Percentiles rank a stretch among this genome's conserved stretches.
Evolutionary conservation across 164 flowering plant species (phyloP).

Genomic region (Aristolochia fimbriata): DNA sequence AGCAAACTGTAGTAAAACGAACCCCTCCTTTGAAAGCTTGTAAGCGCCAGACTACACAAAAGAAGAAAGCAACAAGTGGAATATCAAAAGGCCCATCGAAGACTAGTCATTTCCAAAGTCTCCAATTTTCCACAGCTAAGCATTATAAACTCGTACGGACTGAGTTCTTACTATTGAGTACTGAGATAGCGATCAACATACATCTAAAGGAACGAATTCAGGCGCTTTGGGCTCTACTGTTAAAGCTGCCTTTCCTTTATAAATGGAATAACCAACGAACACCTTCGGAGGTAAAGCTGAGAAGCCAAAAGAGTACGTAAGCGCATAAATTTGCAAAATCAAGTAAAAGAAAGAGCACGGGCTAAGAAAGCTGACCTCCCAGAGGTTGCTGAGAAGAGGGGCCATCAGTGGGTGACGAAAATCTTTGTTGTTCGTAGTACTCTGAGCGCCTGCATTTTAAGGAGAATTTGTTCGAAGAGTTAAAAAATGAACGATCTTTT

Average conservation of each 20-base stretch:
- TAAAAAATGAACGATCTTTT: not conserved
- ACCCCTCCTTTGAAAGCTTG: slow-evolving; percentile 72
- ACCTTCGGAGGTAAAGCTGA: slow-evolving; percentile 34
- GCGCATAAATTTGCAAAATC: not conserved
- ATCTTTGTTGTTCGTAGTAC: not conserved
- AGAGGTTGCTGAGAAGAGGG: not conserved
- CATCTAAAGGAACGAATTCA: slow-evolving; percentile 69
- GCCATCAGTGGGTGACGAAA: not conserved
- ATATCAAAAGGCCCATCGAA: not conserved
- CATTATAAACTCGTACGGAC: not conserved
- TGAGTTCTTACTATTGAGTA: slow-evolving; percentile 10
- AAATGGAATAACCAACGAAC: slow-evolving; percentile 72
- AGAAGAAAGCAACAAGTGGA: not conserved
- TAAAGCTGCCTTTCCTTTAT: slow-evolving; percentile 92
- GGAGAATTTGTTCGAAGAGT: not conserved
- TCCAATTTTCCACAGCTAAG: not conserved
- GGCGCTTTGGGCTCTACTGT: slow-evolving; percentile 71
- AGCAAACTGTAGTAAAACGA: slow-evolving; percentile 77
- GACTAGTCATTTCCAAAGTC: not conserved
- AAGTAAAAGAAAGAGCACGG: not conserved
- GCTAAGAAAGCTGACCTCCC: not conserved
- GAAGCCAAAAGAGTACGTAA: not conserved
- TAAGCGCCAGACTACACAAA: slow-evolving; percentile 71
- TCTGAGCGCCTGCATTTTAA: slow-evolving; percentile 2
- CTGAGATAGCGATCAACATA: slow-evolving; percentile 22